phyloP scores from a whole-genome alignment of 306 rosid genomes.

The Boehmeria nivea region DNA sequence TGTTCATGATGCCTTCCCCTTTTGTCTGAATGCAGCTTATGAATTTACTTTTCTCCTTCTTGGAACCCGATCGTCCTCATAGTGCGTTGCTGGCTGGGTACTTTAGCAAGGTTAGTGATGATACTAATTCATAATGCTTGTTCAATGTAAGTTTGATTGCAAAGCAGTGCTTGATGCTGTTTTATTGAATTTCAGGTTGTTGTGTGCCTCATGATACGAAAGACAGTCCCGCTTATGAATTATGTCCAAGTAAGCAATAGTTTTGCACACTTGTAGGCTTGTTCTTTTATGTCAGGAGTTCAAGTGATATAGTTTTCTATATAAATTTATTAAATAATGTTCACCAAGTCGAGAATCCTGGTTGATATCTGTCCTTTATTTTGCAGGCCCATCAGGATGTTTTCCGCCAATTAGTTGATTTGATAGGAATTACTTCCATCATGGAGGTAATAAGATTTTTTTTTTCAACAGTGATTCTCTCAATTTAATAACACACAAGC shows the following conservation, averaged over 20 bases:
- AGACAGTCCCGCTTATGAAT: conserved; percentile 89
- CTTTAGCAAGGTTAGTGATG: conserved; percentile 69
- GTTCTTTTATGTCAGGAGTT: too few species aligned
- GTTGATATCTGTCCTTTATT: conserved; percentile 21
- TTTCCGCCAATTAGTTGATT: conserved; percentile 81
- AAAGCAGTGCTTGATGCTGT: neutral
- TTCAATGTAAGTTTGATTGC: neutral
- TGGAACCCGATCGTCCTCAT: conserved; percentile 81
- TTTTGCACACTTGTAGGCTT: neutral
- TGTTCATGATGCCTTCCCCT: conserved; percentile 10
- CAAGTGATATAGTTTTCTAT: too few species aligned
- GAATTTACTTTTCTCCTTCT: conserved; percentile 89
- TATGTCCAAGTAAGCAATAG: conserved; percentile 75
- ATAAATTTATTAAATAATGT: neutral
- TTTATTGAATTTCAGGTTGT: conserved; percentile 56
- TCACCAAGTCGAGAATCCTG: neutral
- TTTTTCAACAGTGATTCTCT: neutral
- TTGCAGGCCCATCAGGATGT: conserved; percentile 92
- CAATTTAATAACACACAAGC: neutral
- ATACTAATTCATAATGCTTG: neutral
- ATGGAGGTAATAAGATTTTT: conserved; percentile 67
- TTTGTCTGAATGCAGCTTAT: conserved; percentile 57
- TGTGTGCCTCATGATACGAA: conserved; percentile 92
- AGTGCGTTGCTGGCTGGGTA: conserved; percentile 85
- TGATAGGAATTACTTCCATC: conserved; percentile 96